Conservation (phyloP, 139 green algal species). For the Prasinococcaceae sp. region DNA sequence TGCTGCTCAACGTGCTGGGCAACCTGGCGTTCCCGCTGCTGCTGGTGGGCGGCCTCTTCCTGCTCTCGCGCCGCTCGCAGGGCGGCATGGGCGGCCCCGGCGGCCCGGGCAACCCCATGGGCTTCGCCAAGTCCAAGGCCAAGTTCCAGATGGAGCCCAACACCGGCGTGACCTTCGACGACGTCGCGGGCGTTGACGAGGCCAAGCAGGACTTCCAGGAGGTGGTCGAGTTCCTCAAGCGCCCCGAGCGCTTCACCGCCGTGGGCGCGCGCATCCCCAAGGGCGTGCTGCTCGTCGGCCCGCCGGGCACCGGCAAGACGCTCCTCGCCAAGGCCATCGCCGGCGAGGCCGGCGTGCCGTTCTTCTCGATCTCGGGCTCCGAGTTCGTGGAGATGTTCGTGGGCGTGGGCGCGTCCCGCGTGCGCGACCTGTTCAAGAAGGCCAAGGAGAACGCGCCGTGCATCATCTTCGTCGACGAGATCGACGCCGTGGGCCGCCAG, state of each 20-base stretch:
- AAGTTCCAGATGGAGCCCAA: constrained; percentile 99
- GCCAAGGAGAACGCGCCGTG: constrained; percentile 96
- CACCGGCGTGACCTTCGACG: constrained; percentile 91
- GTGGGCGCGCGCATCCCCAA: constrained; percentile 98
- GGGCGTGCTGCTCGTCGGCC: constrained; percentile 87
- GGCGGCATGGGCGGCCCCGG: constrained; percentile 61
- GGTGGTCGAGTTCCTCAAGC: constrained; percentile 99
- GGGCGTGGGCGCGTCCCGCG: constrained; percentile 84
- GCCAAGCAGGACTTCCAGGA: constrained; percentile 99
- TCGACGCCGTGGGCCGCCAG: constrained; percentile 90
- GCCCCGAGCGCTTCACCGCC: constrained; percentile 94
- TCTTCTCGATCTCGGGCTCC: constrained; percentile 96
- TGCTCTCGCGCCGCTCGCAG: constrained; percentile 69
- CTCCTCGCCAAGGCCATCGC: constrained; percentile 96
- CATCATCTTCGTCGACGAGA: constrained; percentile 99
- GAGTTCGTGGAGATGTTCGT: constrained; percentile 99
- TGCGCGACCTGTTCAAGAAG: constrained; percentile 97
- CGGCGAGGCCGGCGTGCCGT: constrained; percentile 87
- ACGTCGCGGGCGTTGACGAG: constrained; percentile 97
- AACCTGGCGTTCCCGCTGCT: constrained; percentile 99
- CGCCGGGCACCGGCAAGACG: constrained; percentile 92
- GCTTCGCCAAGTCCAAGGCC: constrained; percentile 94
- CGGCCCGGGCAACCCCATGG: constrained; percentile 76
- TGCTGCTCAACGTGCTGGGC: constrained; percentile 53
- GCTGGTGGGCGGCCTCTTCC: constrained; percentile 96